Conservation (phyloP, 2,329 filamentous ascomycete genomes). For the Botrytis aclada region DNA sequence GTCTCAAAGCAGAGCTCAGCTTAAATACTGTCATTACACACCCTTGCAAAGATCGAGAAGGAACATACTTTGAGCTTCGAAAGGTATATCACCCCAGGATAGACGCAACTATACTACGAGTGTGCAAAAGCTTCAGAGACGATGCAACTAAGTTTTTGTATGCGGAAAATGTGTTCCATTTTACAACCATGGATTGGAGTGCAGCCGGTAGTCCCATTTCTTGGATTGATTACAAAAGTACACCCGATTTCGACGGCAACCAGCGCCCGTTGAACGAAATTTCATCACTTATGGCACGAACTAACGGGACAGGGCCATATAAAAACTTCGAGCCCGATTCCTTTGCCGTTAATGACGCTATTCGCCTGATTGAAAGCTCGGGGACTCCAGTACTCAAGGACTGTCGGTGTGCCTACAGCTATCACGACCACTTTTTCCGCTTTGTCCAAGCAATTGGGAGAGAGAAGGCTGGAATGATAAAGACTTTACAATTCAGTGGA, state of each 20-base stretch:
- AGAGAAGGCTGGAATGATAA: neutral
- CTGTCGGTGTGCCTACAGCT: fast-evolving
- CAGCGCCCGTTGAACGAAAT: neutral
- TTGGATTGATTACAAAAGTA: neutral
- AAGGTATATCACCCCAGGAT: neutral
- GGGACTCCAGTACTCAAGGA: neutral
- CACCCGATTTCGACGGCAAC: no score
- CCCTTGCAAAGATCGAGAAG: neutral
- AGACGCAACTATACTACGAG: neutral
- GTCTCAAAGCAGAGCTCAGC: neutral
- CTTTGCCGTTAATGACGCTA: neutral
- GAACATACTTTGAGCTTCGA: neutral
- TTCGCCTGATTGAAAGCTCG: neutral
- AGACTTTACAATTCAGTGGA: neutral
- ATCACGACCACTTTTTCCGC: neutral
- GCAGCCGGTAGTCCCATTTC: neutral
- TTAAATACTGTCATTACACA: neutral
- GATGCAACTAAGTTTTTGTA: neutral
- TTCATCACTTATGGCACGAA: fast-evolving
- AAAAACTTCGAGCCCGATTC: no score
- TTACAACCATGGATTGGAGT: neutral
- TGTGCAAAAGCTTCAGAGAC: neutral
- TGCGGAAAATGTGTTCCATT: neutral
- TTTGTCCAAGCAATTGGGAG: neutral
- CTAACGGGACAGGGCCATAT: neutral